phyloP scores from a whole-genome alignment of 257 asterid species.

The Paraleonurus japonicus region DNA sequence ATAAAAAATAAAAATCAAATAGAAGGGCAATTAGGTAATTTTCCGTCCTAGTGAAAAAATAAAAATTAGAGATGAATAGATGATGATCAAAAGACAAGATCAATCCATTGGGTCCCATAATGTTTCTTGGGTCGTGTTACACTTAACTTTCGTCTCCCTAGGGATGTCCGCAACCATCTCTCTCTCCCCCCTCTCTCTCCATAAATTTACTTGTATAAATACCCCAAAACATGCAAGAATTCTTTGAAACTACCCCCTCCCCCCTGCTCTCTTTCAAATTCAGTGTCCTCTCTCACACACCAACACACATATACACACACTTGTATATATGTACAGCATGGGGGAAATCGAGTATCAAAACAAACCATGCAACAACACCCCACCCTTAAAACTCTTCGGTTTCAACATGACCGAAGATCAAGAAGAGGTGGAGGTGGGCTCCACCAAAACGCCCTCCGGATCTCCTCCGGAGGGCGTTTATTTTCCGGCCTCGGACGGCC shows the following conservation, averaged over 20 bases:
- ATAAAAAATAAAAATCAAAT: no score
- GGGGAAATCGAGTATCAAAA: slow-evolving; percentile 53
- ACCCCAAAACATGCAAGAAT: slow-evolving; percentile 64
- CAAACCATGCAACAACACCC: slow-evolving; percentile 40
- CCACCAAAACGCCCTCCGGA: slow-evolving; percentile 41
- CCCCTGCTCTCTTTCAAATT: slow-evolving; percentile 7
- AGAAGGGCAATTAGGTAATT: slow-evolving; percentile 22
- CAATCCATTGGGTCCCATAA: slow-evolving; percentile 64
- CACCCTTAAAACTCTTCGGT: slow-evolving; percentile 75
- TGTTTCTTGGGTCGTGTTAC: slow-evolving; percentile 54
- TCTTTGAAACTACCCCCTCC: slow-evolving; percentile 35
- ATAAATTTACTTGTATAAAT: slow-evolving; percentile 50
- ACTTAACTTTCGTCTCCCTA: slow-evolving; percentile 43
- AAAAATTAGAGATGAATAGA: slow-evolving; percentile 11
- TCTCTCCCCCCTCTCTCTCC: slow-evolving; percentile 21
- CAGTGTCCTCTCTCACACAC: slow-evolving; percentile 17
- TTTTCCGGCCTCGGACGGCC: slow-evolving; percentile 54
- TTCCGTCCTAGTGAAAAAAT: background rate
- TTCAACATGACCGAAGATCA: slow-evolving; percentile 63
- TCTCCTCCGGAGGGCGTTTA: slow-evolving; percentile 48
- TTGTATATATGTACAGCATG: slow-evolving; percentile 38
- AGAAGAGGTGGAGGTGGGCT: slow-evolving; percentile 51
- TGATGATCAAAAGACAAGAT: slow-evolving; percentile 51
- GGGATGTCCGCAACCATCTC: slow-evolving; percentile 57
- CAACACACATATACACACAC: background rate